Conservation (phyloP, 2,329 filamentous ascomycete species). For the Leptographium radiaticola region DNA sequence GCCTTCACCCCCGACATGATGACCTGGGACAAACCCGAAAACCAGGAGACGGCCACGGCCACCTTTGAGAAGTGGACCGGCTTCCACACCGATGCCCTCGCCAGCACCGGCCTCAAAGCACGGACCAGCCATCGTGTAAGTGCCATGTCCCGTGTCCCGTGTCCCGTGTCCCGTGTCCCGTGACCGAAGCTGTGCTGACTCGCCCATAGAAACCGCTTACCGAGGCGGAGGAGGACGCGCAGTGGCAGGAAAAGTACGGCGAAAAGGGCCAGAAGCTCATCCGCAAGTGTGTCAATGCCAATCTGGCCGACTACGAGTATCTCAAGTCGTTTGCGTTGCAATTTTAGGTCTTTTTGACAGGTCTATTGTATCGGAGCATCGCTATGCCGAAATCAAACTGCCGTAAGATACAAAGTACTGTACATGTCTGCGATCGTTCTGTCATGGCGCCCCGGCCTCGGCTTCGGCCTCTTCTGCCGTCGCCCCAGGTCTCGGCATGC, state of each 20-base stretch:
- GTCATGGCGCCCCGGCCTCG: not conserved
- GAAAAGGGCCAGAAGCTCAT: constrained; percentile 58
- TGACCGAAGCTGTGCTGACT: not conserved
- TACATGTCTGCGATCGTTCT: not conserved
- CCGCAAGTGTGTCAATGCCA: constrained; percentile 55
- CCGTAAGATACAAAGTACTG: not conserved
- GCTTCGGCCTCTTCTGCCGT: not conserved
- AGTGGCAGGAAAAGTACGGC: constrained; percentile 66
- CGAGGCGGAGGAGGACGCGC: constrained; percentile 51
- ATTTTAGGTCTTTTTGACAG: constrained; percentile 22
- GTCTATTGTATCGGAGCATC: not conserved
- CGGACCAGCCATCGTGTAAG: constrained; percentile 50
- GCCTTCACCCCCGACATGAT: constrained; percentile 69
- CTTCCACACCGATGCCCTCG: constrained; percentile 90
- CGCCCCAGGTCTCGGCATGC: constrained; percentile 16
- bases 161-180: not conserved
- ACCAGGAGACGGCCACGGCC: constrained; percentile 52
- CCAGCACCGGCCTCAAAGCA: constrained; percentile 63
- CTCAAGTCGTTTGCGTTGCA: constrained; percentile 65
- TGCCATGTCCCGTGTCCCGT: not conserved
- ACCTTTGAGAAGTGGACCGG: constrained; percentile 95
- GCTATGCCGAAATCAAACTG: not conserved
- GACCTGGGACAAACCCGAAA: constrained; percentile 65
- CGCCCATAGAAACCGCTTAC: constrained; percentile 43
- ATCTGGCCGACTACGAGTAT: constrained; percentile 66